Conservation (phyloP, 441 rosid genomes). For the Syzygium malaccense region DNA sequence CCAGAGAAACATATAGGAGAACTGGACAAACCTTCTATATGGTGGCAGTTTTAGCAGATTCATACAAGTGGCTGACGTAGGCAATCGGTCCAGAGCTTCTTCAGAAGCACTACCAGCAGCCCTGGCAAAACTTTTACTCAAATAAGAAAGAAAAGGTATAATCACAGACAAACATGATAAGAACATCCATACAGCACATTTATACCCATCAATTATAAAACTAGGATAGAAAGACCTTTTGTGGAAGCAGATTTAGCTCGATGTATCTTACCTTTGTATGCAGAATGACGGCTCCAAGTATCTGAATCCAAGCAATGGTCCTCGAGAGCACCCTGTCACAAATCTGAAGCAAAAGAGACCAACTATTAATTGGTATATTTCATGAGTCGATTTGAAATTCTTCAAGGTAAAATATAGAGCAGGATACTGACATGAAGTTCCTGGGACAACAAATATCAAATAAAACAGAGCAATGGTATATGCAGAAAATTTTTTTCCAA, state of each 20-base stretch:
- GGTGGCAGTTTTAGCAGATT: constrained; percentile 99
- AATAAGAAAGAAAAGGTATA: not conserved
- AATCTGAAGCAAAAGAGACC: constrained; percentile 39
- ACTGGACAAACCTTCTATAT: constrained; percentile 72
- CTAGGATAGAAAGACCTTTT: not conserved
- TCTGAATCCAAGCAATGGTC: constrained; percentile 90
- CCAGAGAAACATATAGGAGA: not conserved
- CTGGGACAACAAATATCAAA: not conserved
- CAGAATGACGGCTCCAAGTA: constrained; percentile 92
- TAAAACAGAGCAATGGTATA: not conserved
- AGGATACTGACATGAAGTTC: not conserved
- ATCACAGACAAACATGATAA: not conserved
- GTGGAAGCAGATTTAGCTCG: not conserved
- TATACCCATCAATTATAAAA: not conserved
- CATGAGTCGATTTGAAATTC: not conserved
- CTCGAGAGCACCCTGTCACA: constrained; percentile 98
- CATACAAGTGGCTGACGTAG: constrained; percentile 97
- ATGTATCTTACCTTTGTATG: constrained; percentile 67
- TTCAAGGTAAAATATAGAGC: not conserved
- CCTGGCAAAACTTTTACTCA: constrained; percentile 23
- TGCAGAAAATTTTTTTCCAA: not conserved
- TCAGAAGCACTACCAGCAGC: constrained; percentile 76
- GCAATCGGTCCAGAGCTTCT: constrained; percentile 83
- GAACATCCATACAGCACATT: not conserved
- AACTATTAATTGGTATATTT: not conserved